Evolutionary conservation across 2,329 filamentous ascomycete species (phyloP).

Genomic region (Cordyceps farinosa): DNA sequence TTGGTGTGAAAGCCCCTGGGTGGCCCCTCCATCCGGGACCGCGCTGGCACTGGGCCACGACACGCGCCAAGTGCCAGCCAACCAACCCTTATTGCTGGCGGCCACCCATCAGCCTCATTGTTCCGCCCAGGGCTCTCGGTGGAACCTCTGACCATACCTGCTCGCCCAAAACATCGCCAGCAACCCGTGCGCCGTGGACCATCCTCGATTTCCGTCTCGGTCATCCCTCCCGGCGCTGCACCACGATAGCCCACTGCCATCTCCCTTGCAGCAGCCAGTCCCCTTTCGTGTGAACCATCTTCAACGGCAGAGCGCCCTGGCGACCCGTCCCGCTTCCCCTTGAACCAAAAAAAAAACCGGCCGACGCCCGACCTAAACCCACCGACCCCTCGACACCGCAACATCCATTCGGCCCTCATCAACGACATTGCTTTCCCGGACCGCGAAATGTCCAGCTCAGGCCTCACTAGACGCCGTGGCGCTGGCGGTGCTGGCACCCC

Average conservation of each 20-base stretch:
- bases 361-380: not conserved
- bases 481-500: constrained; percentile 60
- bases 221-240: not conserved
- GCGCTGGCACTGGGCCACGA: not conserved
- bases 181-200: not conserved
- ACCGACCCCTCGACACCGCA: not conserved
- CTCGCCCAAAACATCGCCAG: constrained; percentile 12
- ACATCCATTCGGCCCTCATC: not conserved
- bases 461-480: constrained; percentile 65
- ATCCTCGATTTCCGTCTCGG: not conserved
- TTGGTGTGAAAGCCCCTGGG: not conserved
- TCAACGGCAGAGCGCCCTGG: not conserved
- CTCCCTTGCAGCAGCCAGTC: not conserved
- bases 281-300: not conserved
- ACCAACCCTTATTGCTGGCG: not conserved
- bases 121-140: constrained; percentile 6
- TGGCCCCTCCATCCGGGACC: not conserved
- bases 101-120: constrained; percentile 9
- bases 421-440: not conserved
- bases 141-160: constrained; percentile 11
- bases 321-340: constrained; percentile 11
- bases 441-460: constrained; percentile 41
- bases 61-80: constrained; percentile 4
- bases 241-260: not conserved
- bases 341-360: constrained; percentile 5